Evolutionary conservation across 176 grass and related monocot species (phyloP).

Genomic region (Bromus sterilis): DNA sequence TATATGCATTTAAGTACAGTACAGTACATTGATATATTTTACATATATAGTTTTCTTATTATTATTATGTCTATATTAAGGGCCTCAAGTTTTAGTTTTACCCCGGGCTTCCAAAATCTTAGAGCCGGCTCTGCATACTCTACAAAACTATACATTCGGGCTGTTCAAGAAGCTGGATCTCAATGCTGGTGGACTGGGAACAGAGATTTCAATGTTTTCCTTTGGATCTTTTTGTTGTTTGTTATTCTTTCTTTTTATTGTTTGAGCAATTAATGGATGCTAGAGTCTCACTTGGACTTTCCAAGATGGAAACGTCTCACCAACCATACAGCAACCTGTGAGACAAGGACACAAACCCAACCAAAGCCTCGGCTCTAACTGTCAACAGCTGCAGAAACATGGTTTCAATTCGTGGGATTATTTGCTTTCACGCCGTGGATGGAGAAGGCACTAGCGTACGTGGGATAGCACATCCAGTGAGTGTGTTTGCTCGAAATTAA

Average conservation of each 20-base stretch:
- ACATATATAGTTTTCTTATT: no score
- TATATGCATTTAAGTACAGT: no score
- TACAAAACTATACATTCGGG: neutral
- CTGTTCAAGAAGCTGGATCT: neutral
- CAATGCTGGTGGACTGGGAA: no score
- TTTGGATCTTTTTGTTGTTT: neutral
- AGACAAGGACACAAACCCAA: constrained; percentile 10
- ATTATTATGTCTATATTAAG: no score
- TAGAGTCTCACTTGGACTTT: neutral
- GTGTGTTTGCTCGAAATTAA: neutral
- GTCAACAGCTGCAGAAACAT: neutral
- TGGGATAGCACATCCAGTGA: neutral
- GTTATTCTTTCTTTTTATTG: neutral
- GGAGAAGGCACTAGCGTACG: neutral
- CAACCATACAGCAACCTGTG: neutral
- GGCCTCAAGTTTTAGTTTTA: no score
- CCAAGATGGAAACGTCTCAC: neutral
- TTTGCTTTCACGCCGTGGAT: neutral
- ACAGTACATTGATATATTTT: no score
- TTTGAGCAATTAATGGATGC: neutral
- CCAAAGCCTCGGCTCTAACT: neutral
- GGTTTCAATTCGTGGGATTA: neutral
- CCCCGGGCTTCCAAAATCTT: no score
- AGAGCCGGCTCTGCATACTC: no score
- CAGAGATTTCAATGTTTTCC: neutral